phyloP scores from a whole-genome alignment of 306 rosid genomes.

The Oemleria cerasiformis region DNA sequence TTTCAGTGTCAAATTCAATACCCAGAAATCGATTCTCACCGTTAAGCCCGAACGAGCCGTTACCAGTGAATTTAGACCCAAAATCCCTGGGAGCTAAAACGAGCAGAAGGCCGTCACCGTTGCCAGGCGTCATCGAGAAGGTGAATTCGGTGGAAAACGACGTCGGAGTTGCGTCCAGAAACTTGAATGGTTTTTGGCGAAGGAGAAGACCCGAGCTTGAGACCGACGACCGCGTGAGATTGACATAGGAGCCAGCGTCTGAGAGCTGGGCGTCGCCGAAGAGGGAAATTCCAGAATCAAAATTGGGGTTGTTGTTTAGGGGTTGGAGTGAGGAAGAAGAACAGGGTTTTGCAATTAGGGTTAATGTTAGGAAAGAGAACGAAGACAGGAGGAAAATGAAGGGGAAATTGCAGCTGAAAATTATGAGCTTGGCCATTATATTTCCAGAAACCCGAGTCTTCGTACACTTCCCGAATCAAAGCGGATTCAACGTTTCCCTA shows the following conservation, averaged over 20 bases:
- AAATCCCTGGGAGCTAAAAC: slow-evolving; percentile 32
- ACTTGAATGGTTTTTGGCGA: slow-evolving; percentile 27
- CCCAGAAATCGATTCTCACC: slow-evolving; percentile 25
- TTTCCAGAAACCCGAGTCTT: neutral
- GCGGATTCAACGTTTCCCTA: neutral
- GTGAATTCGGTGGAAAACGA: slow-evolving; percentile 45
- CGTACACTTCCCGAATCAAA: slow-evolving; percentile 12
- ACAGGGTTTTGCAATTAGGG: slow-evolving; percentile 31
- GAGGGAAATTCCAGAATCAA: slow-evolving; percentile 46
- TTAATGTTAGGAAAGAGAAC: slow-evolving; percentile 22
- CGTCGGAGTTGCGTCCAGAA: slow-evolving; percentile 10
- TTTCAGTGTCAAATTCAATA: slow-evolving; percentile 46
- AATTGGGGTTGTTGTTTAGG: slow-evolving; percentile 22
- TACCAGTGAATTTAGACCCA: slow-evolving; percentile 25
- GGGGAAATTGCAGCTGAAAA: slow-evolving; percentile 14
- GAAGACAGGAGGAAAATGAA: slow-evolving; percentile 23
- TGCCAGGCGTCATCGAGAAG: slow-evolving; percentile 49
- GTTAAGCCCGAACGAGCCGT: slow-evolving; percentile 31
- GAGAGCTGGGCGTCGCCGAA: slow-evolving; percentile 50
- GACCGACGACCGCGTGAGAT: slow-evolving; percentile 33
- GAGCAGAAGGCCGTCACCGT: slow-evolving; percentile 42
- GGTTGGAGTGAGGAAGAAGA: slow-evolving; percentile 25
- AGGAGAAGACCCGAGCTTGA: slow-evolving; percentile 55
- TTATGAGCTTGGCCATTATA: slow-evolving; percentile 37
- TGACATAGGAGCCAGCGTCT: slow-evolving; percentile 33